Evolutionary conservation across 192 early-diverging fungal genomes (phyloP), one percentile per base, ranked within the genome.

Genomic region (Coemansia sp.): DNA sequence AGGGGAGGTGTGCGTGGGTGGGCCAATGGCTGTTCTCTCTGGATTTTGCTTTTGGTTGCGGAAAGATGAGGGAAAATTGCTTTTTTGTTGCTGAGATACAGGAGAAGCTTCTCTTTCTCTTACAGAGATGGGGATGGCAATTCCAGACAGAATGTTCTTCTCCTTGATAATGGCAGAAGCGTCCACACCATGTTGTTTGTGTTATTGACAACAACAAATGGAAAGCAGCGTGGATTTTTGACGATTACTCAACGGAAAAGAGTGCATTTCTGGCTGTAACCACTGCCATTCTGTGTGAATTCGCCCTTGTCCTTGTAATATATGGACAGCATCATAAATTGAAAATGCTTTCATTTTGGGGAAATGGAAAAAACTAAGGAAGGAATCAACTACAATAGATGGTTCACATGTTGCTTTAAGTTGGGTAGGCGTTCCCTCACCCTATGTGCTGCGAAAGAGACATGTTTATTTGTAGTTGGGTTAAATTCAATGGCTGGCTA

Each of bases 111-210:
- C 22, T 56, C 32, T 20, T 20, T 20, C 25, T 10, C 42, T 7
- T 41, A 5, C 10, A 45, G 44, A 17, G 48, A 50, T n/a, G 48
- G 17, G 7, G 7, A 1, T 16, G 48, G 38, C 44, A 45, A 11
- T 13, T 46, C 61, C 44, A 46, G 61, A 62, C 61, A 25, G 61
- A 62, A 62, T 62, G 40, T 46, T 46, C 44, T 39, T 58, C 10
- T 40, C 38, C 32, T 32, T 32, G 32, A 32, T 32, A 9, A 41
- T 11, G 51, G 22, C 7, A 22, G 20, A 45, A 54, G 25, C 32
- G 19, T 54, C 51, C 11, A 5, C 8, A 12, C 13, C 10, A 45
- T 45, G 44, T 14, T 45, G 13, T 22, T 7, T 45, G 51, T 25
- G 8, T 25, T 9, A 12, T 25, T 11, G 13, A 22, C 12, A 22